Conservation (phyloP, 1,139 yeast genomes). For the Spathaspora sp. region DNA sequence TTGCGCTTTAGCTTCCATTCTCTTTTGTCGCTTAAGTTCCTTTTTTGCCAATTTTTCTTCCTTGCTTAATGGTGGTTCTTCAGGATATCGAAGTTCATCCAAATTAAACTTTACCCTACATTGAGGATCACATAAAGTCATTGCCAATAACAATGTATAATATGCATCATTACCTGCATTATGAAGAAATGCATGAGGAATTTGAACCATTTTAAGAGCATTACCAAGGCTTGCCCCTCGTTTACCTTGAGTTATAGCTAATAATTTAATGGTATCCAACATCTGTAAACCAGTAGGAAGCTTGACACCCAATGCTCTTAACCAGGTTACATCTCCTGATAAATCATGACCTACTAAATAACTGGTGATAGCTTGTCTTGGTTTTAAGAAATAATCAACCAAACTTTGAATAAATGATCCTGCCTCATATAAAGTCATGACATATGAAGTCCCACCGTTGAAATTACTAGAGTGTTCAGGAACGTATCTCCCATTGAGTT, state of each 20-base stretch:
- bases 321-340: conserved; percentile 59
- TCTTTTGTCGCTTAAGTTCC: conserved; percentile 5
- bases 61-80: conserved; percentile 3
- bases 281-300: conserved; percentile 35
- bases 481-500: conserved; percentile 58
- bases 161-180: conserved; percentile 87
- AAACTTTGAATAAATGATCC: conserved; percentile 39
- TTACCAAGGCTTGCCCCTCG: conserved; percentile 50
- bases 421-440: conserved; percentile 38
- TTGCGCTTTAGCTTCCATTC: conserved; percentile 3
- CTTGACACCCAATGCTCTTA: conserved; percentile 45
- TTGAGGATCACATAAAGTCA: conserved; percentile 55
- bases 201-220: conserved; percentile 47
- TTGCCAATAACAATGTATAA: conserved; percentile 56
- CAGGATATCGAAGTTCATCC: conserved; percentile 17
- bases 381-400: conserved; percentile 37
- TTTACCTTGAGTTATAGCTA: conserved; percentile 25
- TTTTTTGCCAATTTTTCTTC: conserved; percentile 10
- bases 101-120: conserved; percentile 32
- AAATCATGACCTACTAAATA: conserved; percentile 70
- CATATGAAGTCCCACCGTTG: conserved; percentile 53
- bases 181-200: conserved; percentile 67
- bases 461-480: conserved; percentile 60
- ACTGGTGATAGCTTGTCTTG: conserved; percentile 16
- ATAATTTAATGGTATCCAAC: conserved; percentile 56